A percentile compares a stretch with the other conserved stretches of the same genome.
These are phyloP conservation scores for Talaromyces sp. DNA, from an alignment of 2,329 filamentous ascomycete species.

Conservation along the genomic window DNA sequence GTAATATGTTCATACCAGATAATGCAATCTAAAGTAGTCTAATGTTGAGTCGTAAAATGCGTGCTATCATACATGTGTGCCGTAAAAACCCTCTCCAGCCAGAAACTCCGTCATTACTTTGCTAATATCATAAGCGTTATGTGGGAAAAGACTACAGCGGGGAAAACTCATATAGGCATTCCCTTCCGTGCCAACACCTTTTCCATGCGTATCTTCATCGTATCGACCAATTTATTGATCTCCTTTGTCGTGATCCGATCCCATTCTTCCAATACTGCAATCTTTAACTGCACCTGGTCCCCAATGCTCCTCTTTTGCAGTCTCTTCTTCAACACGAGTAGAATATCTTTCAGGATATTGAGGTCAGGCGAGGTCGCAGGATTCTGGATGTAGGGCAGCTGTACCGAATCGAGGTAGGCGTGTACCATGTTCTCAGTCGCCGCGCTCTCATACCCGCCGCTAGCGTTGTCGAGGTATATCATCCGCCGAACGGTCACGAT, in stretches of 20 bases:
- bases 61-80: conserved; percentile 11
- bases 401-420: conserved; percentile 17
- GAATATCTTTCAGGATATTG: conserved; percentile 18
- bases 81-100: not conserved
- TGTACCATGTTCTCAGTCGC: conserved; percentile 16
- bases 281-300: conserved; percentile 16
- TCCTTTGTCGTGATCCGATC: conserved; percentile 18
- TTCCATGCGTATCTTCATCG: conserved; percentile 19
- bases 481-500: conserved; percentile 15
- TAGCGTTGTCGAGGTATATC: conserved; percentile 17
- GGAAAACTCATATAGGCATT: conserved; percentile 15
- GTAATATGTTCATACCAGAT: not conserved
- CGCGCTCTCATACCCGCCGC: conserved; percentile 2
- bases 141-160: not conserved
- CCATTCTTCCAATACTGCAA: conserved; percentile 19
- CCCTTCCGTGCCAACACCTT: conserved; percentile 15
- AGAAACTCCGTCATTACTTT: conserved; percentile 2
- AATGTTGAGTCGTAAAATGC: not conserved
- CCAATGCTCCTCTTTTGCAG: conserved; percentile 17
- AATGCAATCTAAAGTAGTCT: not conserved
- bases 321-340: conserved; percentile 19
- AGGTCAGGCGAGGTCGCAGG: conserved; percentile 17
- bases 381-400: conserved; percentile 18
- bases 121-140: not conserved
- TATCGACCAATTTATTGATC: conserved; percentile 20